Evolutionary conservation across 345 rosid species (phyloP), one percentile per base, ranked within the genome.

Genomic region (Rhizophora apiculata): DNA sequence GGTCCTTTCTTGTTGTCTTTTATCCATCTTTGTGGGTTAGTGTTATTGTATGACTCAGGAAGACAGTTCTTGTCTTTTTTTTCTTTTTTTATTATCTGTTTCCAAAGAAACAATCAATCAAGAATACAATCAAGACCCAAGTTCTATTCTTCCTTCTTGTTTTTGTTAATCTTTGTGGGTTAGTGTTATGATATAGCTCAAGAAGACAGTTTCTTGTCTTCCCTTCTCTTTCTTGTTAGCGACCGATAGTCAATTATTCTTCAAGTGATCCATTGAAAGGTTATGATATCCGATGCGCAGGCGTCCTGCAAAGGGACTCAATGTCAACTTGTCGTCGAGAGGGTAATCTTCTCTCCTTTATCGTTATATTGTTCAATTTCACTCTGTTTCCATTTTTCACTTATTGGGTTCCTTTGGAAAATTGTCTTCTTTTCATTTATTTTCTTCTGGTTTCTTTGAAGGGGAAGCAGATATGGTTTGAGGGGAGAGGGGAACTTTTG

Each of bases 221-320:
- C n/a, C 55, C 62, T 27, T 56, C 39, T 53, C 37, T 43, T 30
- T 64, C 10, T 62, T 29, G 30, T 79, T 80, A 81, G 87, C 78
- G 76, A 37, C 69, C 81, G 68, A 65, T 78, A 77, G 64, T 88
- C 59, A 69, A 61, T 68, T 83, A 91, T 82, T 91, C 87, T 13
- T 36, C 8, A 36, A 36, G 9, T 36, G 8, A 8, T 36, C 8
- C 39, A 6, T 36, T 36, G 43, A 37, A n/a, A 37, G 11, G 9
- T 37, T 8, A 37, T 37, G 43, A 37, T 37, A 68, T 91, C 92
- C 0, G 97, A 97, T 48, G 97, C 97, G 29, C n/a, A 92, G 24
- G 96, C 96, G 15, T 94, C 93, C 1, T 93, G 97, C 52, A 94
- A 91, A 82, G 95, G 98, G 61, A 87, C 98, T 71, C 98, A 91